phyloP scores from a whole-genome alignment of 352 stramenopile species.

The Achlya hypogyna region DNA sequence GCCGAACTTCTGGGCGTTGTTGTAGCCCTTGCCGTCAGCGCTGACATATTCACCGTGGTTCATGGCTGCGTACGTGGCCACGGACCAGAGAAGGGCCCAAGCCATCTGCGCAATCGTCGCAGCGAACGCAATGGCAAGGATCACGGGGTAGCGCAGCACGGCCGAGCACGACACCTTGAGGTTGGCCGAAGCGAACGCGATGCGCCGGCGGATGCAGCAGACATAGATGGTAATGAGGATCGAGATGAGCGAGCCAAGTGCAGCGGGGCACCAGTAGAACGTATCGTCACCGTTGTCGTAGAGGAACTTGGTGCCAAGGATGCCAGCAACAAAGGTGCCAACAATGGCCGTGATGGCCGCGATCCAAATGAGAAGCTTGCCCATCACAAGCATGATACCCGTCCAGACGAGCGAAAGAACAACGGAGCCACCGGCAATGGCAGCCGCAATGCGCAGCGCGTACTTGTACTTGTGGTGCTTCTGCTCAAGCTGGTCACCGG shows the following conservation, averaged over 20 bases:
- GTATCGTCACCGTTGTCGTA: constrained; percentile 29
- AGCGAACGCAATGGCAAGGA: constrained; percentile 57
- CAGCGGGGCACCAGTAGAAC: constrained; percentile 41
- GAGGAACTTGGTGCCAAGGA: constrained; percentile 33
- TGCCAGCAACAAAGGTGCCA: constrained; percentile 30
- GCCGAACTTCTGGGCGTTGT: neutral
- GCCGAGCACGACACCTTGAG: constrained; percentile 66
- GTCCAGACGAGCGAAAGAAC: constrained; percentile 41
- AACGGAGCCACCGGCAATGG: constrained; percentile 33
- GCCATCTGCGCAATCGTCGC: constrained; percentile 58
- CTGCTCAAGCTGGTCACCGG: constrained; percentile 6
- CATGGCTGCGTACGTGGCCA: constrained; percentile 54
- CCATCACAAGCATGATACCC: constrained; percentile 39
- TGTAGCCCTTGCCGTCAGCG: constrained; percentile 29
- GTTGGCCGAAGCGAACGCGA: constrained; percentile 76
- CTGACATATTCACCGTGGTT: constrained; percentile 55
- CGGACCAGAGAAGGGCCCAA: constrained; percentile 69
- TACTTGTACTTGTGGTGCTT: constrained; percentile 52
- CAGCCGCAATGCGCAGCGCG: constrained; percentile 35
- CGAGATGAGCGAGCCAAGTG: constrained; percentile 32
- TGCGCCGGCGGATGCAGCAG: constrained; percentile 43
- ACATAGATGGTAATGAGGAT: constrained; percentile 40
- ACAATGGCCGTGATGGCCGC: constrained; percentile 33
- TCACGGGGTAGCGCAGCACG: constrained; percentile 61
- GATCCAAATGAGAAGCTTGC: constrained; percentile 59